Conservation (phyloP, 2,329 filamentous ascomycete species). For the Xylariaceae sp. region DNA sequence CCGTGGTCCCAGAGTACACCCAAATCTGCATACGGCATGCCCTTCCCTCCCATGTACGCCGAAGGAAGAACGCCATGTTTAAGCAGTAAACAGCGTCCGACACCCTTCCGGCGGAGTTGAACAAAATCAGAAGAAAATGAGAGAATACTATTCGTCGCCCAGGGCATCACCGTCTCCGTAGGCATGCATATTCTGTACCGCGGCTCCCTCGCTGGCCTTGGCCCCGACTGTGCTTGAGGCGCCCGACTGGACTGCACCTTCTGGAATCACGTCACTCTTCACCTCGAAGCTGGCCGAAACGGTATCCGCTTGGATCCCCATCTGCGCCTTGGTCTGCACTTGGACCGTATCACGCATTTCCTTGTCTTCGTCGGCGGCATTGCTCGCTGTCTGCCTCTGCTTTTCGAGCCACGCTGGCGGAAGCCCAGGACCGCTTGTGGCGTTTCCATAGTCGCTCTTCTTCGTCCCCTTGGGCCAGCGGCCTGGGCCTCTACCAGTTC, state of each 20-base stretch:
- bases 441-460: constrained; percentile 63
- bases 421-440: constrained; percentile 58
- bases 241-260: constrained; percentile 6
- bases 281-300: constrained; percentile 21
- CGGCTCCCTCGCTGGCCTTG: constrained; percentile 7
- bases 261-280: constrained; percentile 4
- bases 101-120: too few relatives aligned
- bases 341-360: constrained; percentile 30
- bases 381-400: constrained; percentile 18
- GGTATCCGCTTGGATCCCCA: constrained; percentile 24
- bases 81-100: too few relatives aligned
- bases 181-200: constrained; percentile 13
- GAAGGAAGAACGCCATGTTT: too few relatives aligned
- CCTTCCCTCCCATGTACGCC: too few relatives aligned
- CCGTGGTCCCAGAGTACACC: constrained; percentile 8
- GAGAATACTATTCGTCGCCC: constrained; percentile 14
- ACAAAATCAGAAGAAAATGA: too few relatives aligned
- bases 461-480: constrained; percentile 64
- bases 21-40: constrained; percentile 1
- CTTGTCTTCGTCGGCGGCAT: constrained; percentile 20
- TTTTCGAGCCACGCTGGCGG: constrained; percentile 50
- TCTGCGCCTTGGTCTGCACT: constrained; percentile 32
- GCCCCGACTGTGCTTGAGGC: constrained; percentile 7
- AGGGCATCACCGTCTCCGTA: constrained; percentile 13
- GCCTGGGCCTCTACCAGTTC: constrained; percentile 59